These are phyloP conservation scores for Eremochloa ophiuroides DNA, from an alignment of 176 grass and related monocot genomes.

Conservation along the genomic window DNA sequence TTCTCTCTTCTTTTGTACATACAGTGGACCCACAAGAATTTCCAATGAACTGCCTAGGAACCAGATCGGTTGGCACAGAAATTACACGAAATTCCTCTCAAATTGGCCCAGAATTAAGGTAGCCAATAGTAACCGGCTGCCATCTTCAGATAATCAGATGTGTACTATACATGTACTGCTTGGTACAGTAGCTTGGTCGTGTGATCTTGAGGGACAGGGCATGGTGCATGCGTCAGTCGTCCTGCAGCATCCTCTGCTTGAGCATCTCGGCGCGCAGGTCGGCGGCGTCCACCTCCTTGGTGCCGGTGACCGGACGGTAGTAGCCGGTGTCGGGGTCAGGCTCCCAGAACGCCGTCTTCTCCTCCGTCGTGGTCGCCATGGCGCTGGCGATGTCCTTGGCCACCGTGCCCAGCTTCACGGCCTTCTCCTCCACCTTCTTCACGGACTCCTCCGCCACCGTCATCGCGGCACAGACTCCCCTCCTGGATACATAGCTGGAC, in stretches of 20 bases:
- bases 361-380: conserved; percentile 9
- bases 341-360: conserved; percentile 54
- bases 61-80: not conserved
- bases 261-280: conserved; percentile 41
- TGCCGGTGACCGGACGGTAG: conserved; percentile 49
- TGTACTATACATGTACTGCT: not conserved
- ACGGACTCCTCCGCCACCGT: not conserved
- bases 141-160: not conserved
- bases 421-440: conserved; percentile 26
- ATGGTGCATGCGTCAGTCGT: not conserved
- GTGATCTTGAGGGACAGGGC: not conserved
- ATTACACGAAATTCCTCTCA: not conserved
- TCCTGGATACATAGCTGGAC: conserved; percentile 15
- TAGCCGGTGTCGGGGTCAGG: conserved; percentile 43
- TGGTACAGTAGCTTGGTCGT: not conserved
- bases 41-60: not conserved
- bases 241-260: conserved; percentile 15
- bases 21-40: not conserved
- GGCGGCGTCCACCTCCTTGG: conserved; percentile 35
- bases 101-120: not conserved
- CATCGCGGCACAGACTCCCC: conserved; percentile 1
- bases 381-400: not conserved
- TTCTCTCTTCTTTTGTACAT: too few species aligned
- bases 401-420: conserved; percentile 28
- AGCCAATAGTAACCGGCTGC: not conserved